Evolutionary conservation across 805 yeast species (phyloP).

Genomic region (Metschnikowia picachoensis): DNA sequence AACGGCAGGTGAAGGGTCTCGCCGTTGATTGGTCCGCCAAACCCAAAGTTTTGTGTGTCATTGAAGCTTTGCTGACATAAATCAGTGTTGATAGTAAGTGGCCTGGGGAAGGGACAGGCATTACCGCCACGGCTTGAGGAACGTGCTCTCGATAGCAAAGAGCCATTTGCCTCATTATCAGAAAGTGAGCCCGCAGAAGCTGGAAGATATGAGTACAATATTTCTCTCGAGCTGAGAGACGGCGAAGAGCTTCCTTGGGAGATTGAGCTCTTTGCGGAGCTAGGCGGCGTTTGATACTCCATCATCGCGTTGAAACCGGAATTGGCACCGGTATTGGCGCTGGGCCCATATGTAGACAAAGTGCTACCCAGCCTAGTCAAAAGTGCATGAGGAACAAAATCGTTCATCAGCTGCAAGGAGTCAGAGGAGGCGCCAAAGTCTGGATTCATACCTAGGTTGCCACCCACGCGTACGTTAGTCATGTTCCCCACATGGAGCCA

Average conservation of each 20-base stretch:
- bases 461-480: conserved; percentile 27
- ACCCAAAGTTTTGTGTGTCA: conserved; percentile 1
- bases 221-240: conserved; percentile 3
- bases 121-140: conserved; percentile 18
- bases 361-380: conserved; percentile 26
- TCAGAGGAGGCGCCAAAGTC: conserved; percentile 32
- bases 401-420: conserved; percentile 42
- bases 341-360: conserved; percentile 19
- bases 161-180: conserved; percentile 33
- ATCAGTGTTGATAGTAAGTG: conserved; percentile 39
- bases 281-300: conserved; percentile 41
- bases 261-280: conserved; percentile 31
- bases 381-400: conserved; percentile 40
- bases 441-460: conserved; percentile 16
- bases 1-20: conserved; percentile 39
- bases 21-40: conserved; percentile 6
- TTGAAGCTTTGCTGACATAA: conserved; percentile 4
- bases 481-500: conserved; percentile 46
- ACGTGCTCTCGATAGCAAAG: conserved; percentile 12
- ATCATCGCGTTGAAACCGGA: conserved; percentile 31
- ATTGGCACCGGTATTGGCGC: neutral
- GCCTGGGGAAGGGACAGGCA: conserved; percentile 27
- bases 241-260: conserved; percentile 19
- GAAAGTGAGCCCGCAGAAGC: conserved; percentile 8
- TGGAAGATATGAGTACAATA: conserved; percentile 1